Conservation (phyloP, 148 eudicot genomes). For the Bassia scoparia region DNA sequence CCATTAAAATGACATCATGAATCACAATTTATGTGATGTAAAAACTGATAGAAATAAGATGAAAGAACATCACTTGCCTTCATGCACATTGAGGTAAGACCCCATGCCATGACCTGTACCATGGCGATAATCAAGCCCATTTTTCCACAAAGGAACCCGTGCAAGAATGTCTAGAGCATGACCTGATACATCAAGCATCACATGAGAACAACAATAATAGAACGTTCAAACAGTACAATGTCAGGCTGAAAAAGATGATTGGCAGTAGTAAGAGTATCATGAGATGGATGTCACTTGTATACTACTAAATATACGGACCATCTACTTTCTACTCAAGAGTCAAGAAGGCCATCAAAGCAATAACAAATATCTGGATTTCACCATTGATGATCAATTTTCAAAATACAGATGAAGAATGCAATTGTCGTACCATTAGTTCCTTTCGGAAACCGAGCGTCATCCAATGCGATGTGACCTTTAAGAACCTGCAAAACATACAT, state of each 20-base stretch:
- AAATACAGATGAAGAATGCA: neutral
- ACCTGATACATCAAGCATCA: slow-evolving; percentile 38
- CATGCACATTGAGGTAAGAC: slow-evolving; percentile 87
- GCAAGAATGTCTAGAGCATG: slow-evolving; percentile 86
- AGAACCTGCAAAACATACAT: slow-evolving; percentile 57
- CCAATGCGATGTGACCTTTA: slow-evolving; percentile 84
- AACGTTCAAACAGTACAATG: neutral
- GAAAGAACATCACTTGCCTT: slow-evolving; percentile 51
- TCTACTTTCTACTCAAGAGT: too few species aligned
- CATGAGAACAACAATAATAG: neutral
- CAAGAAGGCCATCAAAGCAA: slow-evolving; percentile 3
- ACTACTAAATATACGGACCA: too few species aligned
- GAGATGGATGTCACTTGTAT: too few species aligned
- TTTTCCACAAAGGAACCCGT: slow-evolving; percentile 85
- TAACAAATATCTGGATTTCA: neutral
- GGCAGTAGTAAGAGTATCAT: neutral
- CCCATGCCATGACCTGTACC: slow-evolving; percentile 99
- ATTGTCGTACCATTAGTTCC: slow-evolving; percentile 76
- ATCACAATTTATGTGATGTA: neutral
- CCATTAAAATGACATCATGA: neutral
- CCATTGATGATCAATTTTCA: slow-evolving; percentile 3
- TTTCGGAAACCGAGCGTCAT: slow-evolving; percentile 82
- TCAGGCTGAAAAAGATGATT: neutral
- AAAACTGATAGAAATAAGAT: neutral
- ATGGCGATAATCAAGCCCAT: slow-evolving; percentile 96